phyloP scores from a whole-genome alignment of 257 asterid genomes.

The Cruciata laevipes region DNA sequence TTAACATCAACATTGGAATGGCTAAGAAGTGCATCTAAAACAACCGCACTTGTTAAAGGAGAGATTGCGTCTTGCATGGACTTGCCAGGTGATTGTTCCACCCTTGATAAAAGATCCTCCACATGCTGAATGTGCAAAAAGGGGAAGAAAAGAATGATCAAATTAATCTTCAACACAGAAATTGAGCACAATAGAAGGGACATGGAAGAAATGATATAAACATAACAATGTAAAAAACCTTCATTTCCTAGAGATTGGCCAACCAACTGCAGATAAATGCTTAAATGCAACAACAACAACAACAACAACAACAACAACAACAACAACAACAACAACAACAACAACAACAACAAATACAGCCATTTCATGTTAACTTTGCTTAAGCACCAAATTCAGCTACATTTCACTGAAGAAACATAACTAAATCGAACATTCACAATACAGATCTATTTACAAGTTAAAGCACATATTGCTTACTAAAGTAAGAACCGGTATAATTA shows the following conservation, averaged over 20 bases:
- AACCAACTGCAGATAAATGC: no score
- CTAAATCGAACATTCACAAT: no score
- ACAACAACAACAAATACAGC: no score
- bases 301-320: no score
- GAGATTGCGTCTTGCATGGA: slow-evolving; percentile 66
- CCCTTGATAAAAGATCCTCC: slow-evolving; percentile 60
- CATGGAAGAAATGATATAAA: background rate
- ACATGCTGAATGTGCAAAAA: slow-evolving; percentile 36
- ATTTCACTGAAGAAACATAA: no score
- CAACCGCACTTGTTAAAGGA: slow-evolving; percentile 60
- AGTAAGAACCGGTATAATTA: no score
- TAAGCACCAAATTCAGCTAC: no score
- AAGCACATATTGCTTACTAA: no score
- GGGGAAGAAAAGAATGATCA: slow-evolving; percentile 2
- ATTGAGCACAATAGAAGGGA: background rate
- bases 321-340: no score
- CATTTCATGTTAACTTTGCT: no score
- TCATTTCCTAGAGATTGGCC: no score
- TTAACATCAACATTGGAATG: slow-evolving; percentile 75
- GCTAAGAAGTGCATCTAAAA: slow-evolving; percentile 50
- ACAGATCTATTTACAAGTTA: background rate
- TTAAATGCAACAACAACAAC: no score
- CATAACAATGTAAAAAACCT: background rate
- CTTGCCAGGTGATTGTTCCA: slow-evolving; percentile 88
- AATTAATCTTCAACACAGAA: background rate